Evolutionary conservation across 495 filamentous ascomycete genomes (phyloP).

Genomic region (Penicillium soppii): DNA sequence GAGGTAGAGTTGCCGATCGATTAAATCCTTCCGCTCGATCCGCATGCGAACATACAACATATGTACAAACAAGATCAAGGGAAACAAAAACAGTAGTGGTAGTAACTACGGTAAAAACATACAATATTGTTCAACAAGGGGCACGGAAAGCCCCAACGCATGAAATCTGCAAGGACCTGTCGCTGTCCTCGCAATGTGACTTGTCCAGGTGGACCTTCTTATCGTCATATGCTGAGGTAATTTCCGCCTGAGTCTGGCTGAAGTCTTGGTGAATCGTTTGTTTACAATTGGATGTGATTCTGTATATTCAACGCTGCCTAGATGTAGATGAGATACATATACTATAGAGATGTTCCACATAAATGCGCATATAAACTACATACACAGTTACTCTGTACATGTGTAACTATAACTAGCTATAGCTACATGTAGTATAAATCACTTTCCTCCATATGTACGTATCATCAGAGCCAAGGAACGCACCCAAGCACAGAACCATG

Average conservation of each 20-base stretch:
- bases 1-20: background rate
- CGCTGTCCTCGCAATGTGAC: constrained; percentile 35
- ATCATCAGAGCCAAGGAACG: background rate
- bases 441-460: background rate
- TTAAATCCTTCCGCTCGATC: background rate
- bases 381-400: no score
- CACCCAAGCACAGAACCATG: constrained; percentile 3
- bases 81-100: no score
- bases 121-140: no score
- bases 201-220: constrained; percentile 30
- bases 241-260: background rate
- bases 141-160: constrained; percentile 16
- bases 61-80: background rate
- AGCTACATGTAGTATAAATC: no score
- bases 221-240: constrained; percentile 24
- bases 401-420: no score
- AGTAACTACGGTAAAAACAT: no score
- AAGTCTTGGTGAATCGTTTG: no score
- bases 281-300: no score
- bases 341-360: no score
- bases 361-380: no score
- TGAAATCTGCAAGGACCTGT: constrained; percentile 40
- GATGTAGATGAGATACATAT: no score
- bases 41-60: background rate
- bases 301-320: no score